Conservation (phyloP, 2,329 filamentous ascomycete species). For the Fusarium albidum region DNA sequence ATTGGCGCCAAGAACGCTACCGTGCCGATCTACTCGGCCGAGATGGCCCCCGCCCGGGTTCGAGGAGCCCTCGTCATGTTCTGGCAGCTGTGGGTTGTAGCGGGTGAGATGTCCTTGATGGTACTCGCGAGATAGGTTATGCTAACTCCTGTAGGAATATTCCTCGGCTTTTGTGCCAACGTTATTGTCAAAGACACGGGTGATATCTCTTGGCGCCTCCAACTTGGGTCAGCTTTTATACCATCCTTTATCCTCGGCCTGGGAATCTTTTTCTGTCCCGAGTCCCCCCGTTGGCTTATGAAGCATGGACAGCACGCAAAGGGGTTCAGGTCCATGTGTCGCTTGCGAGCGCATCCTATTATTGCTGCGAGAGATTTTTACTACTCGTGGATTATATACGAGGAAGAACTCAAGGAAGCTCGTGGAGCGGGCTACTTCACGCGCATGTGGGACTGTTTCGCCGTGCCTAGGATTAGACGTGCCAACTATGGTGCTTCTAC, state of each 20-base stretch:
- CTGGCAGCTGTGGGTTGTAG: slow-evolving; percentile 61
- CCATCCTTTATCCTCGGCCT: slow-evolving; percentile 60
- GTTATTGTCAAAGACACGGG: slow-evolving; percentile 61
- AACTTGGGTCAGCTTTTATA: slow-evolving; percentile 66
- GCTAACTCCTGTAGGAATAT: no score
- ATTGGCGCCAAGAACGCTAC: slow-evolving; percentile 71
- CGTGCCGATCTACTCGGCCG: slow-evolving; percentile 77
- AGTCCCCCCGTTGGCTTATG: slow-evolving; percentile 69
- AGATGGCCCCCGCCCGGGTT: slow-evolving; percentile 71
- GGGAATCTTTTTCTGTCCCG: slow-evolving; percentile 70
- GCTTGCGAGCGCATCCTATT: slow-evolving; percentile 59
- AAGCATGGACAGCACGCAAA: slow-evolving; percentile 67
- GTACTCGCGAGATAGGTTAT: no score
- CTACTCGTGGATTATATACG: slow-evolving; percentile 50
- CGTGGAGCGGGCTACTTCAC: slow-evolving; percentile 41
- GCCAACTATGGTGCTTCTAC: slow-evolving; percentile 79
- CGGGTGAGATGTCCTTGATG: slow-evolving; percentile 15
- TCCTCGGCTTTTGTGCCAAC: slow-evolving; percentile 61
- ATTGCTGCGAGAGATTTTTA: slow-evolving; percentile 67
- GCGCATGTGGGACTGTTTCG: slow-evolving; percentile 64
- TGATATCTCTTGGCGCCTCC: slow-evolving; percentile 66
- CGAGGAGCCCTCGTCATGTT: slow-evolving; percentile 82
- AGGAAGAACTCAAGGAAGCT: slow-evolving; percentile 43
- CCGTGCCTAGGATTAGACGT: slow-evolving; percentile 71
- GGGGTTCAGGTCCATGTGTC: slow-evolving; percentile 62